These are phyloP conservation scores for Pseudogymnoascus sp. DNA, from an alignment of 2,329 filamentous ascomycete genomes.

Conservation along the genomic window DNA sequence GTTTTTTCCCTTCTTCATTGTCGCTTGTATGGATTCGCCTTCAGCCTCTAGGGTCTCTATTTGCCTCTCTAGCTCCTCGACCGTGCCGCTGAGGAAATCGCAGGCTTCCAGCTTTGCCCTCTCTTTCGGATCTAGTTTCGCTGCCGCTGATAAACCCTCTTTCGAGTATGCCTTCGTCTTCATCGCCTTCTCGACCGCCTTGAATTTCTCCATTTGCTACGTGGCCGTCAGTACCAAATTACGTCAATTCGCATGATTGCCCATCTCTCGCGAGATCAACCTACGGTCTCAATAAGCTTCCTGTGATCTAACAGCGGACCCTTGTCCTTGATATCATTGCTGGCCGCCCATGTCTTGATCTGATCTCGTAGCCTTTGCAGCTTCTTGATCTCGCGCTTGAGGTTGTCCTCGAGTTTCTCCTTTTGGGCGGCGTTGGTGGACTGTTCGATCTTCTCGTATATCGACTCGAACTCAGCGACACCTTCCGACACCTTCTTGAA, in stretches of 20 bases:
- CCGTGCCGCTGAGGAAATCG: conserved; percentile 77
- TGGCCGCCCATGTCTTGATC: conserved; percentile 98
- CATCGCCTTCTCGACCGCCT: conserved; percentile 99
- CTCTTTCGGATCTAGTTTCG: conserved; percentile 94
- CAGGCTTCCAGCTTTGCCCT: conserved; percentile 83
- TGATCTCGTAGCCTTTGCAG: conserved; percentile 93
- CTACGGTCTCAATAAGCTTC: conserved; percentile 95
- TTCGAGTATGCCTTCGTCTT: conserved; percentile 99
- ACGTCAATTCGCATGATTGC: conserved; percentile 11
- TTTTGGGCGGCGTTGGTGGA: conserved; percentile 90
- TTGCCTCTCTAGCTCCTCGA: conserved; percentile 87
- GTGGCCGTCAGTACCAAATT: conserved; percentile 20
- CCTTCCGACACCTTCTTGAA: conserved; percentile 98
- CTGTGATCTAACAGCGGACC: conserved; percentile 86
- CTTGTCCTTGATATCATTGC: conserved; percentile 99
- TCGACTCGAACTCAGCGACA: conserved; percentile 81
- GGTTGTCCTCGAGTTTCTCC: conserved; percentile 93
- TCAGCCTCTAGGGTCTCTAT: conserved; percentile 91
- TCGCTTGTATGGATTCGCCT: conserved; percentile 73
- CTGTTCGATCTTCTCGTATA: conserved; percentile 96
- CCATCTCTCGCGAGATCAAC: conserved; percentile 14
- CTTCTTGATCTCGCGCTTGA: conserved; percentile 99
- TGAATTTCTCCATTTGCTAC: conserved; percentile 99
- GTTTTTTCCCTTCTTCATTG: conserved; percentile 91
- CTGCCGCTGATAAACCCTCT: conserved; percentile 83